Base-by-base conservation (phyloP, 176 grass and related monocot genomes). In the Avena sativa region DNA sequence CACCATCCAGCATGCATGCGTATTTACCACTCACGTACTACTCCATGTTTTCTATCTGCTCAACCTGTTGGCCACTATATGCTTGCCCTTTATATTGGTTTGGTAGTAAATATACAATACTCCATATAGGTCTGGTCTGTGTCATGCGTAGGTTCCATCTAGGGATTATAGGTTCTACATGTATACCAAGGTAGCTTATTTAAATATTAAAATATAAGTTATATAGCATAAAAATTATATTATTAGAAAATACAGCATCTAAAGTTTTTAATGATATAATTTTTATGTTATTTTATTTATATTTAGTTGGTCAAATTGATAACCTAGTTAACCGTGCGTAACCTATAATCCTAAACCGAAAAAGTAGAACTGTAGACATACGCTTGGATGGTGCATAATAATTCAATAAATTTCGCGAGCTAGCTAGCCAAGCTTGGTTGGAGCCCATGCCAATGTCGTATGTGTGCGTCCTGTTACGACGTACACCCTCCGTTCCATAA, bases 391-490 rank as follows among this genome's bases (percentile, higher is more conserved):
- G 74, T 34, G 32, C 32, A 34, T 34, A 34, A 34, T 34, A 74
- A 48, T 76, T 84, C 14, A n/a, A 36, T 63, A 13, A 20, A 5
- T 32, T 32, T 28, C 3, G 3, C 40, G 2, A 14, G 21, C 12
- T 44, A 65, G 25, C 62, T 30, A 65, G 12, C 32, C 32, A 34
- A 14, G 14, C 15, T 17, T 64, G 57, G 26, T 87, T 48, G 34
- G 21, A 13, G 84, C 72, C 73, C 68, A n/a, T 38, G 85, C 76
- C 79, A 8, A 32, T 47, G 79, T 57, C 46, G 84, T 26, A 72
- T 30, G 80, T 62, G 51, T 58, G 12, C 60, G 19, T 73, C 81
- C n/a, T 16, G 4, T 59, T 38, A 40, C 23, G 20, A 6, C 3
- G 23, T 28, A 70, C 38, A 3, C 32, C 30, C 32, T 34, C 32